Base-by-base conservation (phyloP, 2,329 filamentous ascomycete genomes). In the Penicillium nordicum region DNA sequence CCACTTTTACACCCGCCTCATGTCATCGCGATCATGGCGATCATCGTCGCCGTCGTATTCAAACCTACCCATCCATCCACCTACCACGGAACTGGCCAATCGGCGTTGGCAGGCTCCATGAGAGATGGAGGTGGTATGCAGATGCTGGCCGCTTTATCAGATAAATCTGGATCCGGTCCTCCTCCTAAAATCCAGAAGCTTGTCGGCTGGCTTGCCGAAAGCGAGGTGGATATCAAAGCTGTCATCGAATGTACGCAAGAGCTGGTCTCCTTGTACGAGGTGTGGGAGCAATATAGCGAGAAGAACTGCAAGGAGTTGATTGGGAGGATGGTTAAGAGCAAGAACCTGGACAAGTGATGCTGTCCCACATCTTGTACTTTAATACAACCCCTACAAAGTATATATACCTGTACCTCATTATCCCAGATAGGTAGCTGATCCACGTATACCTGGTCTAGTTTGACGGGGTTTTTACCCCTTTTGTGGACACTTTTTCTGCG, bases 211-310 rank as follows among this genome's bases (percentile, higher is more conserved):
- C 79, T 96, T 55, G 89, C 92, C 1, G 91, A 96, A 69, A 94
- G 90, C 67, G 88, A 85, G 55, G 84, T 96, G 42, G 90, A 95
- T 66, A 88, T 96, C 67, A 85, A 90, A 62, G 88, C 86, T 32
- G 87, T 95, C 72, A 88, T 96, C 49, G 90, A 96, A 73, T 91
- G 89, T 68, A 93, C 90, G 0, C 92, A 97, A 74, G 92, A 96
- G 76, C 83, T 96, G 60, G 90, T 97, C 51, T 92, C 90, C 4
- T 84, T 96, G 61, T 96, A 96, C 70, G 90, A 95, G 68, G 75
- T 84, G 1, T 88, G 85, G 85, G 86, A 88, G 62, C 78, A 79
- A 57, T 88, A 86, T 67, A 84, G 77, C 53, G 85, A 88, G 67
- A 85, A 87, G 71, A 76, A 78, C 14, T 85, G 84, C 67, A 87